Evolutionary conservation across 768 basidiomycete species (phyloP).

Genomic region (Rhizopogon vulgaris): DNA sequence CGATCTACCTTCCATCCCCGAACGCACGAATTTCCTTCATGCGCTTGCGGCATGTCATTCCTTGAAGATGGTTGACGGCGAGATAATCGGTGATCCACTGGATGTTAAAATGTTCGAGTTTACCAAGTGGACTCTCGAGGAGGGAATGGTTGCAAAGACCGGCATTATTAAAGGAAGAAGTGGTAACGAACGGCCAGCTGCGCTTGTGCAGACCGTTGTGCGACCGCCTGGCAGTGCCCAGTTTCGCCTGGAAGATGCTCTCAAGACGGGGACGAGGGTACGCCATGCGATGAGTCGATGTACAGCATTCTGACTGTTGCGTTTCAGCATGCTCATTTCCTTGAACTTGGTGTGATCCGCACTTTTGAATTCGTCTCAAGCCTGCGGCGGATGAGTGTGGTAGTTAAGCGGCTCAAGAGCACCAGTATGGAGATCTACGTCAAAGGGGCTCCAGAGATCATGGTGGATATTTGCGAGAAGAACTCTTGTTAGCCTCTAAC

Average conservation of each 20-base stretch:
- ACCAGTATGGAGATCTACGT: slow-evolving; percentile 96
- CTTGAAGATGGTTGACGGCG: slow-evolving; percentile 81
- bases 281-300: slow-evolving; percentile 8
- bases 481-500: slow-evolving; percentile 64
- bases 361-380: slow-evolving; percentile 96
- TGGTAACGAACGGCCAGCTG: slow-evolving; percentile 64
- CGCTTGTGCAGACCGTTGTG: slow-evolving; percentile 94
- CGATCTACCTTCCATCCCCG: slow-evolving; percentile 67
- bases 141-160: slow-evolving; percentile 70
- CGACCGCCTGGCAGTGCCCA: slow-evolving; percentile 89
- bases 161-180: slow-evolving; percentile 63
- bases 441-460: slow-evolving; percentile 99
- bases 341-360: slow-evolving; percentile 93
- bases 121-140: slow-evolving; percentile 93
- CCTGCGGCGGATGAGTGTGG: slow-evolving; percentile 92
- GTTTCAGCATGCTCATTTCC: slow-evolving; percentile 85
- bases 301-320: neutral
- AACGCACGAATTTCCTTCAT: slow-evolving; percentile 83
- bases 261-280: slow-evolving; percentile 79
- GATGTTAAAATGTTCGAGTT: slow-evolving; percentile 99
- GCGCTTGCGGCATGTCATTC: slow-evolving; percentile 96
- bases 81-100: slow-evolving; percentile 90
- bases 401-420: slow-evolving; percentile 93
- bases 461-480: slow-evolving; percentile 89
- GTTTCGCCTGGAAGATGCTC: slow-evolving; percentile 89